These are phyloP conservation scores for Penicillium paxilli DNA, from an alignment of 495 filamentous ascomycete species.

Conservation along the genomic window DNA sequence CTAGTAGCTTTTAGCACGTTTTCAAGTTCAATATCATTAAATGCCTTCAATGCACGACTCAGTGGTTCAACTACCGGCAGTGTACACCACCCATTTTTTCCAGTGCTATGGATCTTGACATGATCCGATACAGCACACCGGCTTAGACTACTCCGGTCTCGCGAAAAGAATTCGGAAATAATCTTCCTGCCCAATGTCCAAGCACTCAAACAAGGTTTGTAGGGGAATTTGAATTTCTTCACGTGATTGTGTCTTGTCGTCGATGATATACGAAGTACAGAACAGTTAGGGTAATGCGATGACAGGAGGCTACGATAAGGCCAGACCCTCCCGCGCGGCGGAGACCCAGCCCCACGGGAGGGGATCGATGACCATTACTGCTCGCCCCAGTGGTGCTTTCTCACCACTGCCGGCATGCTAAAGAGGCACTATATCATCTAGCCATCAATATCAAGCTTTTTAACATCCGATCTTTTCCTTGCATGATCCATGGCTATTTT, in stretches of 20 bases:
- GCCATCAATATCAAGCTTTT: too few relatives aligned
- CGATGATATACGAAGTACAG: too few relatives aligned
- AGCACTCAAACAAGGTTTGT: not conserved
- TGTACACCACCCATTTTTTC: too few relatives aligned
- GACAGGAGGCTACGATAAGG: slow-evolving; percentile 1
- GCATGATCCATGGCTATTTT: too few relatives aligned
- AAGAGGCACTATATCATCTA: too few relatives aligned
- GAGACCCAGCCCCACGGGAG: not conserved
- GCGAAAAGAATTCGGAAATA: not conserved
- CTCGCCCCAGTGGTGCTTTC: not conserved
- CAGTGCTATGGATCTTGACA: too few relatives aligned
- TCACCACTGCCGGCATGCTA: too few relatives aligned
- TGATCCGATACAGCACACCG: not conserved
- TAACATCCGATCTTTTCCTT: too few relatives aligned
- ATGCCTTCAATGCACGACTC: not conserved
- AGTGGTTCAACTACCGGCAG: not conserved
- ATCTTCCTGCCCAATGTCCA: not conserved
- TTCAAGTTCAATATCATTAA: not conserved
- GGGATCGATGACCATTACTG: not conserved
- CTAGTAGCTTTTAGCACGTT: too few relatives aligned
- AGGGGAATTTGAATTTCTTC: not conserved
- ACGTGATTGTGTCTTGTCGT: not conserved
- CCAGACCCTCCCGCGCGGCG: not conserved
- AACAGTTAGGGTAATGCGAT: too few relatives aligned
- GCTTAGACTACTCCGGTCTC: not conserved